Conservation (phyloP, 139 green algal genomes). For the Spirogloea muscicola region DNA sequence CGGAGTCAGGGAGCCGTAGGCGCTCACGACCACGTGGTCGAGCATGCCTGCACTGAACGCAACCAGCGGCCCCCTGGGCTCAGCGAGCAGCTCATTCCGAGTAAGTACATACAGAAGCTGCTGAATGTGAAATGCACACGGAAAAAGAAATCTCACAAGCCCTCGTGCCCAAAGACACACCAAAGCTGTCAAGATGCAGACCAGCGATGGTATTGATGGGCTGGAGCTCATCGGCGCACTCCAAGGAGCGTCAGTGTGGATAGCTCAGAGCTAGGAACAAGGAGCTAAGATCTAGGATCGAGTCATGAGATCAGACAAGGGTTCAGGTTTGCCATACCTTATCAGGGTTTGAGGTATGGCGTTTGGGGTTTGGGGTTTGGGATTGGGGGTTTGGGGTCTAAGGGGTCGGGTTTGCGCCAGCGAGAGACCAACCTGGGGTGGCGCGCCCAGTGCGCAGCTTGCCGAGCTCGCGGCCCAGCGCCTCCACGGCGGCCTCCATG, state of each 20-base stretch:
- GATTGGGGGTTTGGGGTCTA: no score
- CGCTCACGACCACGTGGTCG: conserved; percentile 13
- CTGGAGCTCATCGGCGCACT: no score
- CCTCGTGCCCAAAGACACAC: no score
- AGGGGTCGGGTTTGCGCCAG: neutral
- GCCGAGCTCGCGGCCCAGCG: conserved; percentile 1
- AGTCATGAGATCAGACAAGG: no score
- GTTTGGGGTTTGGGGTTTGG: no score
- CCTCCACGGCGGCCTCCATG: conserved; percentile 2
- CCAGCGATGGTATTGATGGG: no score
- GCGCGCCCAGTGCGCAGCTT: conserved; percentile 6
- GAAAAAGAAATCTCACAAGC: neutral
- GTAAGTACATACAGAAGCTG: neutral
- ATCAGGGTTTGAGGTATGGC: no score
- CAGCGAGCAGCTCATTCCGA: neutral
- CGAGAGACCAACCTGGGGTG: neutral
- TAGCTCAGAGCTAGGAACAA: no score
- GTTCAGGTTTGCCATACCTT: no score
- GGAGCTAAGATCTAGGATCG: no score
- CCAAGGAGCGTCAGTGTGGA: no score
- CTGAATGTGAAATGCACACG: conserved; percentile 2
- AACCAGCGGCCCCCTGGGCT: neutral
- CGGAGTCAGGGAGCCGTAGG: conserved; percentile 1
- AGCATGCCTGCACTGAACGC: conserved; percentile 7
- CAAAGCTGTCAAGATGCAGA: no score